phyloP scores from a whole-genome alignment of 768 basidiomycete species.

The Leccinum uliginosum region DNA sequence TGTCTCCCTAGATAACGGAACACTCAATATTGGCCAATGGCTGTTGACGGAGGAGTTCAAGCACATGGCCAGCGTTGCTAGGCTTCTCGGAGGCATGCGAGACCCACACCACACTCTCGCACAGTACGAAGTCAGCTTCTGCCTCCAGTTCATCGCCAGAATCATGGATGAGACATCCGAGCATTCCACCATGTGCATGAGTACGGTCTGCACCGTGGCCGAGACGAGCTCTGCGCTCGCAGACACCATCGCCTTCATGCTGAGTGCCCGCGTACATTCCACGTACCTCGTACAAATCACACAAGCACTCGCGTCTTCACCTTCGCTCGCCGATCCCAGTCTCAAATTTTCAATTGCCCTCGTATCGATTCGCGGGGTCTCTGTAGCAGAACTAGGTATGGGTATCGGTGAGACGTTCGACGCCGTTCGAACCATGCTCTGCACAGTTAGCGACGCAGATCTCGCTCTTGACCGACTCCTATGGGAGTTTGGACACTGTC shows the following conservation, averaged over 20 bases:
- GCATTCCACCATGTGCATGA: constrained; percentile 41
- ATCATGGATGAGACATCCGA: constrained; percentile 39
- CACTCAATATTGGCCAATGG: constrained; percentile 46
- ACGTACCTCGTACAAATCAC: constrained; percentile 41
- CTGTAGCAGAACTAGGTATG: constrained; percentile 19
- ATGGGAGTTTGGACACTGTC: constrained; percentile 36
- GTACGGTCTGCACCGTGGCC: constrained; percentile 36
- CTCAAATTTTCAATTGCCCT: constrained; percentile 35
- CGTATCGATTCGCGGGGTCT: constrained; percentile 28
- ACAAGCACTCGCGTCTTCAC: constrained; percentile 24
- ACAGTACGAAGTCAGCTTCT: constrained; percentile 46
- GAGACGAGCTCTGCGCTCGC: constrained; percentile 43
- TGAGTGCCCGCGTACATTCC: constrained; percentile 47
- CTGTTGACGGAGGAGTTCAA: constrained; percentile 61
- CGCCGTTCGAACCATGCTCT: constrained; percentile 22
- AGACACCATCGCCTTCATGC: constrained; percentile 40
- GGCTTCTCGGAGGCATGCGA: constrained; percentile 29
- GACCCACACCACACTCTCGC: constrained; percentile 36
- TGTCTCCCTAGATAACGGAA: constrained; percentile 45
- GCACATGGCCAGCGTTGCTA: constrained; percentile 39
- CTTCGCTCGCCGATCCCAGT: constrained; percentile 21
- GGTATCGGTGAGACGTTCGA: constrained; percentile 24
- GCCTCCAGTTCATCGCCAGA: constrained; percentile 46
- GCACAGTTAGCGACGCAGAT: constrained; percentile 22
- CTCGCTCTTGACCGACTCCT: constrained; percentile 24